Evolutionary conservation across 176 grass and related monocot species (phyloP).

Genomic region (Hordeum marinum): DNA sequence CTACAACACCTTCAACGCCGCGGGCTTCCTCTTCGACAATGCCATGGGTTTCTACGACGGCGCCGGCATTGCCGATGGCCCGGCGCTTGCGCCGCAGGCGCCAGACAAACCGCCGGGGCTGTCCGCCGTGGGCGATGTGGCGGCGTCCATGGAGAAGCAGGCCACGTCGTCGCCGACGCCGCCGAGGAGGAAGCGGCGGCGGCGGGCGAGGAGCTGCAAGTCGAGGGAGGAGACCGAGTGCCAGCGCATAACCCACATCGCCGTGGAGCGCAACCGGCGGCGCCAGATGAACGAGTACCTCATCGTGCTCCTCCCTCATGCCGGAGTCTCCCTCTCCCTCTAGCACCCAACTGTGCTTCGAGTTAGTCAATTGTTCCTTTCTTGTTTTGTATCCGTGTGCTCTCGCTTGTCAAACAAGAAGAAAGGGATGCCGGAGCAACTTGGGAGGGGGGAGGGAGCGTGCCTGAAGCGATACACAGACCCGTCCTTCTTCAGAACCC

Average conservation of each 20-base stretch:
- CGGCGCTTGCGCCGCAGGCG: background rate
- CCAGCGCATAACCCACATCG: constrained; percentile 97
- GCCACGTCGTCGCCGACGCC: background rate
- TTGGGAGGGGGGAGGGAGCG: background rate
- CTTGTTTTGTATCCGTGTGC: background rate
- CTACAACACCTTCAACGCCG: constrained; percentile 70
- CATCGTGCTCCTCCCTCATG: constrained; percentile 75
- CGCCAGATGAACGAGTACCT: constrained; percentile 98
- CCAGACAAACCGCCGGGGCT: background rate
- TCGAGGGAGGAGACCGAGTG: constrained; percentile 80
- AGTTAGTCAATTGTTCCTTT: background rate
- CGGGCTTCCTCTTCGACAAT: constrained; percentile 49
- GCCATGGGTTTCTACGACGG: constrained; percentile 24
- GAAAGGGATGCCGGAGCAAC: constrained; percentile 36
- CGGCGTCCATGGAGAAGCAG: constrained; percentile 6
- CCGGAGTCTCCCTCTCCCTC: constrained; percentile 32
- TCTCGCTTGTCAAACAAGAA: constrained; percentile 3
- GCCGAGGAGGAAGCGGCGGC: constrained; percentile 69
- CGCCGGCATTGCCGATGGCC: background rate
- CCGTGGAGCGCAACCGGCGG: constrained; percentile 96
- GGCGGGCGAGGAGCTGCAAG: constrained; percentile 70
- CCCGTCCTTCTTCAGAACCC: no score
- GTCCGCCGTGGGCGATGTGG: background rate
- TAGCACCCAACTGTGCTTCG: background rate
- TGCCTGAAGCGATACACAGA: no score